These are phyloP conservation scores for Cyberlindnera americana DNA, from an alignment of 805 yeast species.

Conservation along the genomic window DNA sequence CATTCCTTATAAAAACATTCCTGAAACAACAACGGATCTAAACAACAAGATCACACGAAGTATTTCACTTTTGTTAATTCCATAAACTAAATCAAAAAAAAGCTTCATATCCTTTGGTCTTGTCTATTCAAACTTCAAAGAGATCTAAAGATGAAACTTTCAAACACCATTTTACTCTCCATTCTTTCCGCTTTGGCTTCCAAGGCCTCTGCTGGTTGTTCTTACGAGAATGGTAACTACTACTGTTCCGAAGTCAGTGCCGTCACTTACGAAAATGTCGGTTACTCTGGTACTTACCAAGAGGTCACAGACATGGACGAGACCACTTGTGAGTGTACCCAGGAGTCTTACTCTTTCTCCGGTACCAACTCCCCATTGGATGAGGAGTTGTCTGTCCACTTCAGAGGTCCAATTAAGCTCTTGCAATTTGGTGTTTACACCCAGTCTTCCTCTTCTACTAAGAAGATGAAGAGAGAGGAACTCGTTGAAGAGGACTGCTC, in stretches of 20 bases:
- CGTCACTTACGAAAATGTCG: constrained; percentile 66
- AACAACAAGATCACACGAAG: too few relatives aligned
- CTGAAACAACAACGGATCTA: constrained; percentile 10
- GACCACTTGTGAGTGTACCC: constrained; percentile 66
- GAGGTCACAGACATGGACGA: constrained; percentile 81
- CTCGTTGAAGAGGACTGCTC: constrained; percentile 24
- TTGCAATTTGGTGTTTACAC: constrained; percentile 88
- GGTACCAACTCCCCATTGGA: constrained; percentile 78
- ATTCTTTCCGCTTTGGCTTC: constrained; percentile 21
- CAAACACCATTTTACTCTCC: constrained; percentile 23
- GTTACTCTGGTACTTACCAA: constrained; percentile 78
- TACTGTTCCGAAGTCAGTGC: constrained; percentile 74
- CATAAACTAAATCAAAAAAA: too few relatives aligned
- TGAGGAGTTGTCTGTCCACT: constrained; percentile 84
- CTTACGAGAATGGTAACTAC: constrained; percentile 66
- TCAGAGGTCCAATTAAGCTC: constrained; percentile 84
- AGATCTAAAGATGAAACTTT: constrained; percentile 20
- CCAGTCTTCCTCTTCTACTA: constrained; percentile 45
- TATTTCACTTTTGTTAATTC: too few relatives aligned
- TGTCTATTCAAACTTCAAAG: too few relatives aligned
- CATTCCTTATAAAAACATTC: constrained; percentile 14
- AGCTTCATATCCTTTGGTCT: too few relatives aligned
- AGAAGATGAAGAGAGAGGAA: constrained; percentile 41
- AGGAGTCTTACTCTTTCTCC: constrained; percentile 50
- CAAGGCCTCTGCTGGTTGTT: constrained; percentile 35